phyloP scores from a whole-genome alignment of 352 stramenopile species.

The Phytophthora podocarpi region DNA sequence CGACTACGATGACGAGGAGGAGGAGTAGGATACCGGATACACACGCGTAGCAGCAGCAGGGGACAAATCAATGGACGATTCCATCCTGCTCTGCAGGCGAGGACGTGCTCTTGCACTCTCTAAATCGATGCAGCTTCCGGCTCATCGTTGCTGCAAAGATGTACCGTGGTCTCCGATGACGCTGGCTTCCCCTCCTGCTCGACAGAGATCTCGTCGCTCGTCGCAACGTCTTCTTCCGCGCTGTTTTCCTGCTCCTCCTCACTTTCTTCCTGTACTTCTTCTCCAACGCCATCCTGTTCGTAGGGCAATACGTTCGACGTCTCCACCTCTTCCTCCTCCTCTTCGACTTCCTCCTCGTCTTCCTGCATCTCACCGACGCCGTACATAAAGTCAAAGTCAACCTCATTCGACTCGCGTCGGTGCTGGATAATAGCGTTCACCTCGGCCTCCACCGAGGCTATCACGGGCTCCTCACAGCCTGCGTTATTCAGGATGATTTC shows the following conservation, averaged over 20 bases:
- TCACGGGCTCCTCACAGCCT: conserved; percentile 72
- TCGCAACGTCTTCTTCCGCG: conserved; percentile 19
- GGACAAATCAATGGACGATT: not conserved
- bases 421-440: conserved; percentile 86
- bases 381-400: conserved; percentile 84
- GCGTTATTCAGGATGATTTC: conserved; percentile 79
- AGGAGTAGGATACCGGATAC: conserved; percentile 13
- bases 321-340: conserved; percentile 36
- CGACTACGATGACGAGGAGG: conserved; percentile 19
- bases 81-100: conserved; percentile 13
- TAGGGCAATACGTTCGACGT: conserved; percentile 25
- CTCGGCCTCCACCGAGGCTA: conserved; percentile 77
- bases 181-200: conserved; percentile 16
- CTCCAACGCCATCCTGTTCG: conserved; percentile 20
- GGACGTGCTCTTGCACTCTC: conserved; percentile 9
- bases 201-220: conserved; percentile 13
- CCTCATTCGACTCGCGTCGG: conserved; percentile 83
- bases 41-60: conserved; percentile 2
- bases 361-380: conserved; percentile 47
- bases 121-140: conserved; percentile 33
- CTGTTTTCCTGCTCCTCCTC: conserved; percentile 29
- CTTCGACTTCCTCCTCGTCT: conserved; percentile 37
- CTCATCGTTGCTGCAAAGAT: conserved; percentile 22
- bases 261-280: conserved; percentile 20
- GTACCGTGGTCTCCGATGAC: conserved; percentile 19